These are phyloP conservation scores for Alternaria novae-zelandiae DNA, from an alignment of 2,329 filamentous ascomycete species.

Conservation along the genomic window DNA sequence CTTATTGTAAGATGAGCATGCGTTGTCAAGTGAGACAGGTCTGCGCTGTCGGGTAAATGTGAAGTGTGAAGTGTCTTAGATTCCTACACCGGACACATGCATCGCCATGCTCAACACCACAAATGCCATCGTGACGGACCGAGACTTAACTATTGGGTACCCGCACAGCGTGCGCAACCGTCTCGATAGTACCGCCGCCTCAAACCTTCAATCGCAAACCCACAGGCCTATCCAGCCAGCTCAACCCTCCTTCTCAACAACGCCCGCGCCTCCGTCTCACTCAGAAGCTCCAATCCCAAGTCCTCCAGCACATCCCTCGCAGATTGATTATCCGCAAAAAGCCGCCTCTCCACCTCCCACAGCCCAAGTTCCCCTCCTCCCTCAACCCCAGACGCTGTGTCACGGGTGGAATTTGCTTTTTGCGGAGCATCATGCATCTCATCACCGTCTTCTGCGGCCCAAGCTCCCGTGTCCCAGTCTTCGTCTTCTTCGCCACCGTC, in stretches of 20 bases:
- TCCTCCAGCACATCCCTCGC: slow-evolving; percentile 64
- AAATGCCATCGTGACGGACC: background rate
- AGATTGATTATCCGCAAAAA: slow-evolving; percentile 56
- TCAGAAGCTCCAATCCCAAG: slow-evolving; percentile 66
- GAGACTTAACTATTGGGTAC: background rate
- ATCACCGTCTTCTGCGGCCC: slow-evolving; percentile 43
- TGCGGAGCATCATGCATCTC: slow-evolving; percentile 15
- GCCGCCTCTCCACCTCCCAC: slow-evolving; percentile 55
- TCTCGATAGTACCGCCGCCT: background rate
- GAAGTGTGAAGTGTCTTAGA: background rate
- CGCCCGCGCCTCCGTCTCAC: slow-evolving; percentile 68
- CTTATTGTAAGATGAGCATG: background rate
- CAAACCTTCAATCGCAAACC: background rate
- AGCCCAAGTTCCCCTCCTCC: slow-evolving; percentile 33
- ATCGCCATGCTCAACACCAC: background rate
- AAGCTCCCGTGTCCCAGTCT: slow-evolving; percentile 39
- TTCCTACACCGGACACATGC: background rate
- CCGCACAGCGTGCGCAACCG: slow-evolving; percentile 14
- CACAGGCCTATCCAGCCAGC: slow-evolving; percentile 38
- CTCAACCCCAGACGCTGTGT: slow-evolving; percentile 11
- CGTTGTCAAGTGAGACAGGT: background rate
- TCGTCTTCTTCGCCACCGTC: slow-evolving; percentile 21
- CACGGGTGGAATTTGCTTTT: slow-evolving; percentile 21
- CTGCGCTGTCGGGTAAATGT: background rate
- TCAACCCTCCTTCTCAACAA: slow-evolving; percentile 73